phyloP scores from a whole-genome alignment of 345 rosid genomes.

The Syzygium aromaticum region DNA sequence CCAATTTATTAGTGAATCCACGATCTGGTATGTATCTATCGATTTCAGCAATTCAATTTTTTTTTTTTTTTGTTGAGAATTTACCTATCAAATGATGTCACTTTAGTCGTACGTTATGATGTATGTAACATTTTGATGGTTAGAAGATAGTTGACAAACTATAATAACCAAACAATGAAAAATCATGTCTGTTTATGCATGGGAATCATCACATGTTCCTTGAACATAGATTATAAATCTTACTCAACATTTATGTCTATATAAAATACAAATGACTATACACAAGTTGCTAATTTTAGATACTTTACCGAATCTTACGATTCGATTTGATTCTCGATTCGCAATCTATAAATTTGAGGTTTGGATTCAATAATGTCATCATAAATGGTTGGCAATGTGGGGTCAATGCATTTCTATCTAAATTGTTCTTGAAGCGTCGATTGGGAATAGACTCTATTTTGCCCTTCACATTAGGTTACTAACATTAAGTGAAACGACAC shows the following conservation, averaged over 20 bases:
- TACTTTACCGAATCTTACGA: too few species aligned
- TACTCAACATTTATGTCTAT: background rate
- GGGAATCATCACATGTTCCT: background rate
- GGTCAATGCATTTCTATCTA: too few species aligned
- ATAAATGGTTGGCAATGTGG: too few species aligned
- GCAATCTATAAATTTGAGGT: too few species aligned
- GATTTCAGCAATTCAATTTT: background rate
- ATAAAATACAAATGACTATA: background rate
- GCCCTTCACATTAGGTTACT: too few species aligned
- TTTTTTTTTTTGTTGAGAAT: background rate
- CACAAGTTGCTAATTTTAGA: background rate
- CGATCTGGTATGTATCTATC: rapidly evolving
- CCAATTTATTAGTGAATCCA: background rate
- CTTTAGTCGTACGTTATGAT: background rate
- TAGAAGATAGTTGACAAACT: background rate
- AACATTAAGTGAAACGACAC: too few species aligned
- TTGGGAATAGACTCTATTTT: too few species aligned
- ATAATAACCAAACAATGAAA: background rate
- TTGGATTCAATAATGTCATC: too few species aligned
- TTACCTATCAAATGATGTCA: background rate
- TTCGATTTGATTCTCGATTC: too few species aligned
- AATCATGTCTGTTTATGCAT: background rate
- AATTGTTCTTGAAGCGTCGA: too few species aligned
- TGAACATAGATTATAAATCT: background rate
- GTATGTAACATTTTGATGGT: background rate